Conservation (phyloP, 2,329 filamentous ascomycete genomes). For the Colletotrichum melonis region DNA sequence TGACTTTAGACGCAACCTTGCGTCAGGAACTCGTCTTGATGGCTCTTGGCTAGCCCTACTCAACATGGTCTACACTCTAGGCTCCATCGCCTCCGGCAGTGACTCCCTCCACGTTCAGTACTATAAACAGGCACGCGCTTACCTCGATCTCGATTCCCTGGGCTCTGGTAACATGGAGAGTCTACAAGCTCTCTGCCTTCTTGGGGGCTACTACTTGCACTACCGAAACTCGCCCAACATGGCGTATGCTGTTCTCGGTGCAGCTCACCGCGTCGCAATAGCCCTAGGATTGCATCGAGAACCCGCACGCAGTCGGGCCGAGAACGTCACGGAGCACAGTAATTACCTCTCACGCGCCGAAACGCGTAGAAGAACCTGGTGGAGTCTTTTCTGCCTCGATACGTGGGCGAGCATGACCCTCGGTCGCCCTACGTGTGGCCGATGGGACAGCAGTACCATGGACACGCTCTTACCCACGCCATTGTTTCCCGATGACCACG, state of each 20-base stretch:
- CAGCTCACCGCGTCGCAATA: constrained; percentile 37
- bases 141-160: constrained; percentile 66
- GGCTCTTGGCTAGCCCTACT: constrained; percentile 69
- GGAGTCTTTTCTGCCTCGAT: constrained; percentile 56
- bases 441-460: constrained; percentile 45
- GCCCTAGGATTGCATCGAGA: constrained; percentile 38
- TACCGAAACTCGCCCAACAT: constrained; percentile 41
- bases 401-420: constrained; percentile 55
- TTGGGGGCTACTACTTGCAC: constrained; percentile 39
- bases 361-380: constrained; percentile 54
- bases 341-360: constrained; percentile 38
- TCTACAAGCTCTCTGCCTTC: constrained; percentile 38
- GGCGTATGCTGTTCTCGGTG: constrained; percentile 38
- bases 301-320: constrained; percentile 9
- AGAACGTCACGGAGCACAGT: constrained; percentile 4
- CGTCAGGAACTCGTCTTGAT: constrained; percentile 61
- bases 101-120: constrained; percentile 67
- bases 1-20: constrained; percentile 53
- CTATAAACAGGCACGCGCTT: constrained; percentile 64
- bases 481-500: constrained; percentile 40
- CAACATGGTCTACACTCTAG: constrained; percentile 72
- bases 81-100: constrained; percentile 68
- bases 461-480: constrained; percentile 41
- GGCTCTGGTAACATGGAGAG: constrained; percentile 50
- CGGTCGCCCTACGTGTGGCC: constrained; percentile 48